Evolutionary conservation across 805 yeast species (phyloP), one percentile per base, ranked within the genome.

Genomic region (Ogataea saltuana): DNA sequence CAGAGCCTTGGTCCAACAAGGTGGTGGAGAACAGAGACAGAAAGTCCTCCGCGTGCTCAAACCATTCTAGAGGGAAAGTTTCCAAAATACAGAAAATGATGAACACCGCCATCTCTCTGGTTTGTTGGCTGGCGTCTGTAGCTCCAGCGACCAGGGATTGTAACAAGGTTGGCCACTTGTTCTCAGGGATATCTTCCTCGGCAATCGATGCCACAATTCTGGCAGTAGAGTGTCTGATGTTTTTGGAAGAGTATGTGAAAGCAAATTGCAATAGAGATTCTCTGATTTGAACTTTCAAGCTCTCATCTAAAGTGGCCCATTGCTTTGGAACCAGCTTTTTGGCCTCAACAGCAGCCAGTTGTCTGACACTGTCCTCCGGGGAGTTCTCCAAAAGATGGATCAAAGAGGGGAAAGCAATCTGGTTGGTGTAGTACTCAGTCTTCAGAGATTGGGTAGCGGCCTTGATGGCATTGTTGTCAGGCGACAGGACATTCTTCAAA

Each of bases 331-430:
- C 80, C 60, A 85, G 77, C 66, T 93, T 93, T 69, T 96, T 81
- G 30, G 90, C 88, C 70, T 93, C 99, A 50, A 93, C 96, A 49
- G 97, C 95, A n/a, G 97, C 95, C 49, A 93, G 74, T 67, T 89
- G 96, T 59, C 87, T 85, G 55, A 90, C 63, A 57, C 85, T 86
- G 51, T 78, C 83, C 56, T 82, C 82, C 30, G 74, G 68, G 54
- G 83, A 81, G 53, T 72, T 75, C 65, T 86, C 89, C 59, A 88
- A 74, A 48, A 93, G 78, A 58, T 87, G 93, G 55, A 91, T 71
- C 63, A 91, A 72, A 9, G 96, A 83, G 15, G 96, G 93, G 47
- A 91, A 74, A 15, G 91, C 77, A 54, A 76, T 70, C 20, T 87
- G 78, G 55, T 81, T 78, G 45, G 78, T 70, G 69, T 86, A 89